Conservation (phyloP, 768 basidiomycete genomes). For the Harrya chromipes region DNA sequence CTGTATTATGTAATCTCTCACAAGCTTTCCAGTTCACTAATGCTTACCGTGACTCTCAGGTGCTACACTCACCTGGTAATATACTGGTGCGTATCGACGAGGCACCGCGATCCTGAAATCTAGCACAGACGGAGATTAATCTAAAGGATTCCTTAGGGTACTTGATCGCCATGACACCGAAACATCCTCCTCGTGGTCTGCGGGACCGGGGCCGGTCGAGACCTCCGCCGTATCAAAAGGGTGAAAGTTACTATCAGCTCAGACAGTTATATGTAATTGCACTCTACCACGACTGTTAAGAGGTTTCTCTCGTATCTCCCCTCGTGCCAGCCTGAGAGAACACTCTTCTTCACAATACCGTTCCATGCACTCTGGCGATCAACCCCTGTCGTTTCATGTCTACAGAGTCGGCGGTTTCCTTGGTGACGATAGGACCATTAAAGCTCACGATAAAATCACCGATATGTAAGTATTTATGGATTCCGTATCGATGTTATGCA, state of each 20-base stretch:
- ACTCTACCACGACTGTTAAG: not conserved
- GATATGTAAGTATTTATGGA: constrained; percentile 13
- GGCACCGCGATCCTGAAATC: no score
- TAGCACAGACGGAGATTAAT: no score
- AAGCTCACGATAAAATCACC: constrained; percentile 23
- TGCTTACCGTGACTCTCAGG: no score
- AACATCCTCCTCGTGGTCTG: no score
- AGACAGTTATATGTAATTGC: not conserved
- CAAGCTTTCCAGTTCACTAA: no score
- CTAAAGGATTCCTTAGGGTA: no score
- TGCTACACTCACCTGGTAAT: no score
- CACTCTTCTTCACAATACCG: not conserved
- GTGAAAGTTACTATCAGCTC: not conserved
- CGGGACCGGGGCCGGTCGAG: no score
- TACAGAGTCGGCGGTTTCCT: constrained; percentile 25
- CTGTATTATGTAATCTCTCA: constrained; percentile 17
- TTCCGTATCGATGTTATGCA: not conserved
- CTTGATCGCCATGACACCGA: no score
- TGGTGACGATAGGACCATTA: constrained; percentile 25
- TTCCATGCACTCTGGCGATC: constrained; percentile 4
- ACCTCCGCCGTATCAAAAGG: no score
- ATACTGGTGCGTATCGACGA: no score
- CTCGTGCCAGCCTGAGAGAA: not conserved
- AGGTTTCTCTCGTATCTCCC: not conserved
- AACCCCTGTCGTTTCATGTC: constrained; percentile 21